Evolutionary conservation across 2,329 filamentous ascomycete species (phyloP).

Genomic region (Arthrobotrys pseudoclavata): DNA sequence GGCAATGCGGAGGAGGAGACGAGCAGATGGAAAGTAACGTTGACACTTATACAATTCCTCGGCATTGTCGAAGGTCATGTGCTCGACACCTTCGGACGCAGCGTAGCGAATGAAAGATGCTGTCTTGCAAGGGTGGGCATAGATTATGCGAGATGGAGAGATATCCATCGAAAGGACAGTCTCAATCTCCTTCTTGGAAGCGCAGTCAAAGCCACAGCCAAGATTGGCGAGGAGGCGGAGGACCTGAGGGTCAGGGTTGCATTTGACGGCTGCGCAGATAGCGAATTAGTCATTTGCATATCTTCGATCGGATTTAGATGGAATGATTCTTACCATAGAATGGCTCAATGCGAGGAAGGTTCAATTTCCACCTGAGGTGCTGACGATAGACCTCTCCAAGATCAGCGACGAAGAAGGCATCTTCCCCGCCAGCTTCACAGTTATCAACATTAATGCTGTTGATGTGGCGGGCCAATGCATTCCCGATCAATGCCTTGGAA

Average conservation of each 20-base stretch:
- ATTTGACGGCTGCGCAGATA: slow-evolving; percentile 84
- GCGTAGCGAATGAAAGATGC: slow-evolving; percentile 97
- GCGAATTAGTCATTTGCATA: not conserved
- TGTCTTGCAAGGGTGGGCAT: slow-evolving; percentile 99
- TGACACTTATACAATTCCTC: slow-evolving; percentile 99
- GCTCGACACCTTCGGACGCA: slow-evolving; percentile 84
- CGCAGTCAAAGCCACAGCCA: slow-evolving; percentile 97
- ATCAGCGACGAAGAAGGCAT: slow-evolving; percentile 98
- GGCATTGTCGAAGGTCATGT: slow-evolving; percentile 99
- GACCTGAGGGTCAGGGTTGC: slow-evolving; percentile 93
- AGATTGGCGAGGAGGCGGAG: slow-evolving; percentile 87
- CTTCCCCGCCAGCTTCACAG: slow-evolving; percentile 93
- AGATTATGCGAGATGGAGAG: slow-evolving; percentile 92
- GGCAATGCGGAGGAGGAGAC: slow-evolving; percentile 92
- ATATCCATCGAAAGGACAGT: slow-evolving; percentile 86
- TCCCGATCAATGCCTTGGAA: slow-evolving; percentile 85
- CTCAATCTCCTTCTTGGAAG: slow-evolving; percentile 97
- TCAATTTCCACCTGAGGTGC: slow-evolving; percentile 97
- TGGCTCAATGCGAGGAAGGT: slow-evolving; percentile 90
- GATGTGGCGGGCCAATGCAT: slow-evolving; percentile 87
- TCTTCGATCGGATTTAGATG: not conserved
- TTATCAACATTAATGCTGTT: slow-evolving; percentile 85
- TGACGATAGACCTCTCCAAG: slow-evolving; percentile 98
- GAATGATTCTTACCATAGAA: slow-evolving; percentile 81
- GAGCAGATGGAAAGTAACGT: slow-evolving; percentile 86